Base-by-base conservation (phyloP, 441 rosid species). In the Capsella rubella region DNA sequence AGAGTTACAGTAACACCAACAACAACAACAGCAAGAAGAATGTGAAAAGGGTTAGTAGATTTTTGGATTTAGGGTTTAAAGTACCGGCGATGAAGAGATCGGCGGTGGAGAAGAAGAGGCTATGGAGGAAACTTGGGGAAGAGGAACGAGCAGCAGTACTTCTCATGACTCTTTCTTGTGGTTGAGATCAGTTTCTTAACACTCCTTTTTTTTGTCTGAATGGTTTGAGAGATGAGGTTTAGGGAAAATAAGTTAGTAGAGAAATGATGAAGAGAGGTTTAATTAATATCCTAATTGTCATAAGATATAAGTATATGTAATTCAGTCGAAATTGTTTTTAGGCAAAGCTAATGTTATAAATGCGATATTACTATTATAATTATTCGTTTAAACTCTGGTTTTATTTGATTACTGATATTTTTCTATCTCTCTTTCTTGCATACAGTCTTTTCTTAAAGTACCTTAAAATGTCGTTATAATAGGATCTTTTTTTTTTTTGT, bases 141-240 rank as follows among this genome's bases (percentile, higher is more conserved):
- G 97, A 87, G 77, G 99, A 92, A 47, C 90, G 87, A 84, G 99
- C 97, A 8, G 99, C 99, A 11, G 85, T 90, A 55, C 83, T 94
- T 51, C 82, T 94, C 53, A 94, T 94, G 97, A 85, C 97, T 14
- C 74, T 94, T 1, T 92, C 99, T 14, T 90, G 80, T 70, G 97
- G 95, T n/a, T 84, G 86, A 51, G 90, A 86, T 68, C 32, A 2
- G 8, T 25, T 1, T 40, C 18, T 46, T 39, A 34, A n/a, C 56
- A 39, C 25, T 21, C 25, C 2, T 37, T 34, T 58, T 37, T 43
- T 54, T 55, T n/a, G 53, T 69, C 56, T 5, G 45, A 56, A 21
- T 39, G 46, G 51, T 49, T 29, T 27, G 42, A 58, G 55, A 51
- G 57, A 68, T 6, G 37, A 34, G 37, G 8, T 34, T 60, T 75